Evolutionary conservation across 1,284 basidiomycete species (phyloP), one percentile per base, ranked within the genome.

Genomic region (Trichosporon asahii): DNA sequence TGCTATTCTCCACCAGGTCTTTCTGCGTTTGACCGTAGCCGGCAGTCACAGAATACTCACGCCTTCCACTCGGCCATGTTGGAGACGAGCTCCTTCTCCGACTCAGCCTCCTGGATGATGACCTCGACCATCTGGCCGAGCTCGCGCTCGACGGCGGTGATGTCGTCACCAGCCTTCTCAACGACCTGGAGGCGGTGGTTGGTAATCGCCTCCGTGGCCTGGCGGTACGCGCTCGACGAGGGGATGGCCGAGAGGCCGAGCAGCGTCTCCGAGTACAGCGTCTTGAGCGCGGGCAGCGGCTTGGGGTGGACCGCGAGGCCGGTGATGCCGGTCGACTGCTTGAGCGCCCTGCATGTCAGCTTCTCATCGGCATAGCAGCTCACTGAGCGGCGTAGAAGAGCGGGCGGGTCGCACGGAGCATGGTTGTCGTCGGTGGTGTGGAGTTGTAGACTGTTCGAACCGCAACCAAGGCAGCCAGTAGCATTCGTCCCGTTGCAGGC

Each of bases 61-160:
- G 92, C 89, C 86, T 98, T 97, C 93, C 94, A 98, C 80, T 96
- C 92, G 27, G 90, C 80, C 91, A 98, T 94, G 85, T 93, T 93
- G 46, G 86, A 86, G 1, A 88, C 91, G 60, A 98, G 85, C 66
- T 84, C 86, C 70, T 93, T 85, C 85, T 99, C 96, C 75, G 92
- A 91, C 76, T 90, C 83, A 3, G 95, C 95, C 84, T 94, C 89
- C 76, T 90, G 87, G 73, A 99, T 66, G n/a, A 78, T 73, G 49
- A 76, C 68, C 76, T 85, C 80, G 23, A 80, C 77, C 71, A 85
- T 79, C 2, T 82, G 80, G 9, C 79, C 77, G 61, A 87, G 80
- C 81, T 89, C 87, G 77, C 86, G 88, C 85, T 97, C 95, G 15
- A 87, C 90, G 14, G 85, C 83, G 49, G 84, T 80, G 69, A 93